Percentiles rank a stretch among this genome's conserved stretches.
Conservation (phyloP, 345 rosid species). For the Psidium guajava region DNA sequence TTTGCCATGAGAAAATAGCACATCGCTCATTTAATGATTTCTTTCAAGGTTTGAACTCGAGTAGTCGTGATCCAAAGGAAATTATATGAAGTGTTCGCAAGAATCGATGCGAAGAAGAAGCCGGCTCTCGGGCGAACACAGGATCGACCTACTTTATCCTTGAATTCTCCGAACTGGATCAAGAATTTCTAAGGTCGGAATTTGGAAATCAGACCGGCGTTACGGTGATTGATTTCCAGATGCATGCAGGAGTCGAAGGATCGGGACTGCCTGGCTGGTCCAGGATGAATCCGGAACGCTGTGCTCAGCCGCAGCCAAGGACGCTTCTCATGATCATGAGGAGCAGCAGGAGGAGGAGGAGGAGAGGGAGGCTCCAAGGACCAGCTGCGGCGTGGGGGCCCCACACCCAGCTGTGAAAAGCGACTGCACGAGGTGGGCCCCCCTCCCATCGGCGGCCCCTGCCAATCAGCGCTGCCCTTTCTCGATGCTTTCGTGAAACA, state of each 20-base stretch:
- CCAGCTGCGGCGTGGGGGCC: background rate
- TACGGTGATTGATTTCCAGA: background rate
- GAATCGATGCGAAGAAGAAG: background rate
- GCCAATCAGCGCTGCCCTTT: slow-evolving; percentile 1
- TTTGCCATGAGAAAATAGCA: too few species aligned
- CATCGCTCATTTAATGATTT: too few species aligned
- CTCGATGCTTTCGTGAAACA: slow-evolving; percentile 2
- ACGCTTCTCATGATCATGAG: too few species aligned
- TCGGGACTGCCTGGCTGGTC: too few species aligned
- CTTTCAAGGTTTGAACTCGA: too few species aligned
- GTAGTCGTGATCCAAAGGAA: background rate
- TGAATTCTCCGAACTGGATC: background rate
- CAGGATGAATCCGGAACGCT: too few species aligned
- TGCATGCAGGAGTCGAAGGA: too few species aligned
- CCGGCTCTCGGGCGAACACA: background rate
- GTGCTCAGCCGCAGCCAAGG: too few species aligned
- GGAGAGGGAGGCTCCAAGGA: too few species aligned
- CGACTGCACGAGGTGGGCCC: background rate
- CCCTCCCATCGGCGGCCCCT: background rate
- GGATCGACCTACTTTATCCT: background rate
- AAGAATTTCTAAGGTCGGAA: background rate
- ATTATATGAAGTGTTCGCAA: background rate
- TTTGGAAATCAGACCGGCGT: background rate
- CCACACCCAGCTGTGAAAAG: background rate
- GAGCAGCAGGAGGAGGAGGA: too few species aligned